phyloP scores from a whole-genome alignment of 345 rosid genomes.

The Diplotaxis tenuifolia region DNA sequence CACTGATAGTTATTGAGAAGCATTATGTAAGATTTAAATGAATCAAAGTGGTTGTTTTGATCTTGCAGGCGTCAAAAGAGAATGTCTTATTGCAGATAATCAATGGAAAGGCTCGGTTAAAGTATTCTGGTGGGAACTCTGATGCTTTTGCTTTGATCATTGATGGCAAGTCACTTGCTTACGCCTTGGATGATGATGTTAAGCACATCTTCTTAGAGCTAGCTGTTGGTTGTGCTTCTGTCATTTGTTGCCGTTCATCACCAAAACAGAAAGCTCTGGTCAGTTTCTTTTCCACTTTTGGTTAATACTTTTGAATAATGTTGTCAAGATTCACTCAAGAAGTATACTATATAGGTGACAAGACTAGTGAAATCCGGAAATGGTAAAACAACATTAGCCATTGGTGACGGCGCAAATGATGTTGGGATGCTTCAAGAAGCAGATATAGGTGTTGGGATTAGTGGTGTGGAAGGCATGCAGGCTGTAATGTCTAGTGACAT shows the following conservation, averaged over 20 bases:
- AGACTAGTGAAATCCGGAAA: conserved; percentile 83
- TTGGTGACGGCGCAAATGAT: conserved; percentile 98
- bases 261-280: conserved; percentile 98
- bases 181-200: conserved; percentile 77
- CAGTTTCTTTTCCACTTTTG: conserved; percentile 17
- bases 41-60: not conserved
- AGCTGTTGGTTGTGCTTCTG: conserved; percentile 83
- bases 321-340: conserved; percentile 11
- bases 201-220: conserved; percentile 69
- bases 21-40: not conserved
- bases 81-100: conserved; percentile 58
- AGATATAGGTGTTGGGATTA: conserved; percentile 90
- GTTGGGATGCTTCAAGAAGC: conserved; percentile 99
- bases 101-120: conserved; percentile 55
- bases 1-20: too few species aligned
- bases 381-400: conserved; percentile 76
- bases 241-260: conserved; percentile 94
- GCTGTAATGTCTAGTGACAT: conserved; percentile 97
- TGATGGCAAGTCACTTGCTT: conserved; percentile 91
- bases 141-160: conserved; percentile 80
- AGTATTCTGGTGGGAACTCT: conserved; percentile 48
- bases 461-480: conserved; percentile 99
- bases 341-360: conserved; percentile 61
- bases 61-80: conserved; percentile 68
- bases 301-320: not conserved